These are phyloP conservation scores for Taiozyma sp. DNA, from an alignment of 1,139 yeast genomes.

Conservation along the genomic window DNA sequence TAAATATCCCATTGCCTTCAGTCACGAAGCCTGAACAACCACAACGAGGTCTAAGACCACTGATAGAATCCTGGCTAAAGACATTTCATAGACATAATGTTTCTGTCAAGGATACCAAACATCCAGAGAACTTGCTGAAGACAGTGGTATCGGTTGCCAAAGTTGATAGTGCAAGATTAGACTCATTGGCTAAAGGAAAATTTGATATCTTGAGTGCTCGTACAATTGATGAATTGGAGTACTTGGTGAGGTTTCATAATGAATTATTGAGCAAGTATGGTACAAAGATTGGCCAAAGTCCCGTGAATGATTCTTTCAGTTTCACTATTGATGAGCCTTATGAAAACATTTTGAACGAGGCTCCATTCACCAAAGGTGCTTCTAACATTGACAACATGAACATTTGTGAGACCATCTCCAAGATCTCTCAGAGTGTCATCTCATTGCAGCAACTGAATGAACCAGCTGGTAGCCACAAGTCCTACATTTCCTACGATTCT, in stretches of 20 bases:
- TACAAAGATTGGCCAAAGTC: constrained; percentile 2
- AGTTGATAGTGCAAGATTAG: constrained; percentile 22
- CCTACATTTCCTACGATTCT: constrained; percentile 22
- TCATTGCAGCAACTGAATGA: constrained; percentile 19
- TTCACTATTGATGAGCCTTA: constrained; percentile 14
- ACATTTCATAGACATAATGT: constrained; percentile 17
- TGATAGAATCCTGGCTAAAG: constrained; percentile 21
- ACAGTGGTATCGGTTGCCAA: constrained; percentile 37
- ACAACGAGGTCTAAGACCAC: constrained; percentile 16
- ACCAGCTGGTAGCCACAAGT: constrained; percentile 9
- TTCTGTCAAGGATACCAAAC: constrained; percentile 17
- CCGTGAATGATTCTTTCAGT: constrained; percentile 15
- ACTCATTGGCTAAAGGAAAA: constrained; percentile 36
- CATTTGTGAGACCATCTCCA: constrained; percentile 23
- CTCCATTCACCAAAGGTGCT: constrained; percentile 4
- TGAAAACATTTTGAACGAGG: background rate
- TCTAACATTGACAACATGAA: constrained; percentile 27
- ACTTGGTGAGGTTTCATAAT: constrained; percentile 31
- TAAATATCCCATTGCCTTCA: constrained; percentile 16
- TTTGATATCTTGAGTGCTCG: constrained; percentile 77
- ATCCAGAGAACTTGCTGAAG: constrained; percentile 32
- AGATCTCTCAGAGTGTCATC: constrained; percentile 21
- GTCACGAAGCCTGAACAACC: constrained; percentile 10
- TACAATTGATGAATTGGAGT: constrained; percentile 67
- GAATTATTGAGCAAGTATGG: constrained; percentile 25